These are phyloP conservation scores for Cubamyces sp. DNA, from an alignment of 768 basidiomycete species.

Conservation along the genomic window DNA sequence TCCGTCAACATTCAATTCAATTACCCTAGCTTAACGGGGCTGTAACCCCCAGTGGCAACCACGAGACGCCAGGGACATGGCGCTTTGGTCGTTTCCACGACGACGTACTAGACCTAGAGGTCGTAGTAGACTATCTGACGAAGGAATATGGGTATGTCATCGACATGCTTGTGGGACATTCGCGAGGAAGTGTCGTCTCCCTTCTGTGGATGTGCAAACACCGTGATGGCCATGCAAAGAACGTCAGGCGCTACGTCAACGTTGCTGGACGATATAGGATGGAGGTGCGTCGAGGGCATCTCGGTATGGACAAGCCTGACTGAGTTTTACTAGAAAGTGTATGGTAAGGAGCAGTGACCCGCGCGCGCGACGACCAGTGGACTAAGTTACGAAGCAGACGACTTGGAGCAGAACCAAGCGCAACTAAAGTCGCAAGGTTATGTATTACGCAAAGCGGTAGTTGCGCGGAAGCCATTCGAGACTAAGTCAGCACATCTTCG, in stretches of 20 bases:
- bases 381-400: conserved; percentile 1
- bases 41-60: conserved; percentile 60
- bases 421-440: conserved; percentile 61
- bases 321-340: conserved; percentile 16
- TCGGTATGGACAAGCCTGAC: not conserved
- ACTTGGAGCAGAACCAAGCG: conserved; percentile 14
- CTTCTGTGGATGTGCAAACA: conserved; percentile 67
- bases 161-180: conserved; percentile 77
- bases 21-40: not conserved
- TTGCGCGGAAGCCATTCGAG: conserved; percentile 63
- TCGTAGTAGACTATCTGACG: conserved; percentile 66
- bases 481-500: conserved; percentile 11
- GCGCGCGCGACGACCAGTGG: not conserved
- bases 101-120: conserved; percentile 68
- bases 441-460: conserved; percentile 62
- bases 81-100: conserved; percentile 49
- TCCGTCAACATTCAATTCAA: not conserved
- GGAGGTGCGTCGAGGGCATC: conserved; percentile 52
- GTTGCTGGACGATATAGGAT: conserved; percentile 80
- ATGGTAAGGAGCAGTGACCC: conserved; percentile 17
- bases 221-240: conserved; percentile 49
- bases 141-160: conserved; percentile 64
- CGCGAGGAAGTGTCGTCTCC: conserved; percentile 70
- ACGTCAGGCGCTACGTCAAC: conserved; percentile 68
- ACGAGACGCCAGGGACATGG: conserved; percentile 75